These are phyloP conservation scores for Stagonosporopsis chrysanthemi DNA, from an alignment of 2,329 filamentous ascomycete genomes.

Conservation along the genomic window DNA sequence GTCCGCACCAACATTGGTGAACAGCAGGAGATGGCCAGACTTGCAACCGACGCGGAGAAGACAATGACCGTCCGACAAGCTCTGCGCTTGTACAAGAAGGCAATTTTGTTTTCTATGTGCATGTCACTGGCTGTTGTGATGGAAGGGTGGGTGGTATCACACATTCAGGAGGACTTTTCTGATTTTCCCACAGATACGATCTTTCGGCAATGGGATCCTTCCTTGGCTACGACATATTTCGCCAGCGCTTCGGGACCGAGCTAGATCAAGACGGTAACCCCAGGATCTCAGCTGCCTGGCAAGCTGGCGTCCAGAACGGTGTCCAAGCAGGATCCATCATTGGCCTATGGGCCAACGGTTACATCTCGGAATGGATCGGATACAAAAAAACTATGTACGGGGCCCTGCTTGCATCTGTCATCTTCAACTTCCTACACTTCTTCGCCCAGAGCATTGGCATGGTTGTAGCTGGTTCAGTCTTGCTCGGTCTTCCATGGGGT, in stretches of 20 bases:
- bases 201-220: conserved; percentile 80
- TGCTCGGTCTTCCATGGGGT: conserved; percentile 55
- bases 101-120: conserved; percentile 78
- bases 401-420: conserved; percentile 13
- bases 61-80: conserved; percentile 22
- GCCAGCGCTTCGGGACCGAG: conserved; percentile 46
- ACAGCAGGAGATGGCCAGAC: conserved; percentile 20
- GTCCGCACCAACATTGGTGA: conserved; percentile 11
- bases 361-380: conserved; percentile 21
- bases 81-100: conserved; percentile 73
- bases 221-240: conserved; percentile 58
- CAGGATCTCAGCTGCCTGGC: conserved; percentile 24
- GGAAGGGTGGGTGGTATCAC: conserved; percentile 71
- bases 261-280: conserved; percentile 16
- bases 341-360: conserved; percentile 37
- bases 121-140: conserved; percentile 86
- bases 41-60: conserved; percentile 18
- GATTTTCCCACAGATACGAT: conserved; percentile 55
- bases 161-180: neutral
- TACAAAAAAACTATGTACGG: conserved; percentile 27
- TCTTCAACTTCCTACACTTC: conserved; percentile 49
- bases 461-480: conserved; percentile 61
- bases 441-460: conserved; percentile 49
- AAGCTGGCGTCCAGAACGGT: conserved; percentile 25
- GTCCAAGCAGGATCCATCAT: conserved; percentile 22